Conservation (phyloP, 2,329 filamentous ascomycete species). For the Bisporella sp. region DNA sequence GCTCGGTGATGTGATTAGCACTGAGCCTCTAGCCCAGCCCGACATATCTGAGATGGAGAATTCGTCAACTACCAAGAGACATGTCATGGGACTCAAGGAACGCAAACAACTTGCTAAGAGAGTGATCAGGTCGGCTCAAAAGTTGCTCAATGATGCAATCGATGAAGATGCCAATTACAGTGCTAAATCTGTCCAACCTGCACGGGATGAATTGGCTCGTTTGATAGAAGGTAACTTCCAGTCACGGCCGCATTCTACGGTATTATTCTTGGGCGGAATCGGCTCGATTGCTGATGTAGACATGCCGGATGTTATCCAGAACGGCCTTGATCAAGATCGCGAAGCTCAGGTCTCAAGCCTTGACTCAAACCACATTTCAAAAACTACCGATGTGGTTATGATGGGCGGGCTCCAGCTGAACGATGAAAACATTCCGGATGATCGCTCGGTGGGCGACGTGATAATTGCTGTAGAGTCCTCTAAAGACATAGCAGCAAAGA, state of each 20-base stretch:
- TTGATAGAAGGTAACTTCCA: conserved; percentile 64
- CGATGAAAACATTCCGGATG: conserved; percentile 26
- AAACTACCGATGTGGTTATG: conserved; percentile 26
- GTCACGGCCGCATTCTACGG: conserved; percentile 33
- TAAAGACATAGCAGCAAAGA: conserved; percentile 21
- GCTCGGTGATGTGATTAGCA: conserved; percentile 42
- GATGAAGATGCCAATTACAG: conserved; percentile 77
- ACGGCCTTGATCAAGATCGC: conserved; percentile 10
- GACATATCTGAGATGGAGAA: conserved; percentile 21
- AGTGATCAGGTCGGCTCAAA: conserved; percentile 77
- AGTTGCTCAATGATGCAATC: conserved; percentile 67
- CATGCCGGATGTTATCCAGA: conserved; percentile 11
- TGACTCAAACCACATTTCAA: conserved; percentile 5
- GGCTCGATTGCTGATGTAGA: conserved; percentile 29
- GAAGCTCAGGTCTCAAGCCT: neutral
- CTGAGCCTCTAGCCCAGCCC: conserved; percentile 12
- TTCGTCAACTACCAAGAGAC: conserved; percentile 29
- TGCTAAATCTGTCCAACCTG: conserved; percentile 59
- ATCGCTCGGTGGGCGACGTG: conserved; percentile 14
- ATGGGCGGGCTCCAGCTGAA: conserved; percentile 18
- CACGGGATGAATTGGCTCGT: conserved; percentile 66
- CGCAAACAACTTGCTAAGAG: conserved; percentile 81
- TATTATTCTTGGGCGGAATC: conserved; percentile 34
- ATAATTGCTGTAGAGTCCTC: conserved; percentile 2
- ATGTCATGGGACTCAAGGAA: conserved; percentile 63